Percentiles rank a stretch among this genome's conserved stretches.
Evolutionary conservation across 2,329 filamentous ascomycete genomes (phyloP).

Genomic region (Claviceps pazoutovae): DNA sequence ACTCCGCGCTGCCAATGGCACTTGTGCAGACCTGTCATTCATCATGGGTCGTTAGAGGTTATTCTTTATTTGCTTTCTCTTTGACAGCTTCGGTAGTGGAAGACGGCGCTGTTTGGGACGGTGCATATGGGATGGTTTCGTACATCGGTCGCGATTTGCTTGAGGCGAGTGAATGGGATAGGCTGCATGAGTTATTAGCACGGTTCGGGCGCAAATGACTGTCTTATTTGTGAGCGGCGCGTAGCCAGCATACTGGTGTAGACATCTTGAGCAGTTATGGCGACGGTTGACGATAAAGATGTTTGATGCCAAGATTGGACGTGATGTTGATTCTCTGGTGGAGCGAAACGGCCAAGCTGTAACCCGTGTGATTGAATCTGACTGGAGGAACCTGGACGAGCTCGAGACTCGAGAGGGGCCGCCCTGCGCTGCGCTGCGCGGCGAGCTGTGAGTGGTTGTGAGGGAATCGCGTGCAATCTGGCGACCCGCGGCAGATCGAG

Average conservation of each 20-base stretch:
- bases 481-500: too few relatives aligned
- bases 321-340: neutral
- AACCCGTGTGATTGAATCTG: too few relatives aligned
- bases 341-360: neutral
- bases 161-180: constrained; percentile 60
- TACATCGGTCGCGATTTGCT: constrained; percentile 78
- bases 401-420: neutral
- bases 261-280: constrained; percentile 19
- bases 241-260: constrained; percentile 20
- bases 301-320: constrained; percentile 2
- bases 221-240: neutral
- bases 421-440: neutral
- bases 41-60: constrained; percentile 1
- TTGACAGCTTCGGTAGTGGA: neutral
- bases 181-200: constrained; percentile 36
- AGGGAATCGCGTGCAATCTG: neutral
- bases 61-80: neutral
- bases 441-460: neutral
- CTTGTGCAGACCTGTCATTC: constrained; percentile 60
- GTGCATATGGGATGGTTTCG: constrained; percentile 17
- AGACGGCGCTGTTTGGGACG: neutral
- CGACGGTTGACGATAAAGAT: neutral
- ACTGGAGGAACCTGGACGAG: neutral
- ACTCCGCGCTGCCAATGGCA: constrained; percentile 58
- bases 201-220: neutral